Evolutionary conservation across 1,284 basidiomycete species (phyloP).

Genomic region (Cystobasidium pallidum): DNA sequence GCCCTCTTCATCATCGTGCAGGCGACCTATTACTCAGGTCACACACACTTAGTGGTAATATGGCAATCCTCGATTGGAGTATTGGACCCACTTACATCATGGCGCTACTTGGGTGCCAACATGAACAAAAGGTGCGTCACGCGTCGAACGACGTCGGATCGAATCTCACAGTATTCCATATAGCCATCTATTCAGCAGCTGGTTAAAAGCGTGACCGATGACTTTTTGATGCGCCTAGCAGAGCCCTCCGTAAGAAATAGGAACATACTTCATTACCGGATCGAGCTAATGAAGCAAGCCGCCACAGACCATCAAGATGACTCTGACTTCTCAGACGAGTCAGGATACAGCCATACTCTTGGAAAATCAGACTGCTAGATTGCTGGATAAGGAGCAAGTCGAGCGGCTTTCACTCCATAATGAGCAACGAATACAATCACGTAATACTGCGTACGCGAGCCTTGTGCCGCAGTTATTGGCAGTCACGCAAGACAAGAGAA

Average conservation of each 20-base stretch:
- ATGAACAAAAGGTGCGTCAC: constrained; percentile 77
- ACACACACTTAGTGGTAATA: constrained; percentile 49
- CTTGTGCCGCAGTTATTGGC: constrained; percentile 67
- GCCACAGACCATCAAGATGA: constrained; percentile 40
- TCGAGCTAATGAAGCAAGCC: neutral
- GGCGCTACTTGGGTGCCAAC: constrained; percentile 79
- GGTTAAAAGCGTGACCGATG: constrained; percentile 71
- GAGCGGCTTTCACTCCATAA: constrained; percentile 26
- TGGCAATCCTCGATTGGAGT: constrained; percentile 65
- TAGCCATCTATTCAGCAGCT: constrained; percentile 87
- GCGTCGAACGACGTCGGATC: neutral
- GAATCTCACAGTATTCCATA: constrained; percentile 54
- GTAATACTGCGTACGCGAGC: constrained; percentile 56
- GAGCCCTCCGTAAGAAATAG: constrained; percentile 52
- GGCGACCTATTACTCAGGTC: constrained; percentile 12
- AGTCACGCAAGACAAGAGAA: constrained; percentile 68
- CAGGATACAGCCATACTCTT: constrained; percentile 4
- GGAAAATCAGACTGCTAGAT: neutral
- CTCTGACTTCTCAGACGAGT: constrained; percentile 7
- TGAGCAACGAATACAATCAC: constrained; percentile 25
- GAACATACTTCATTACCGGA: neutral
- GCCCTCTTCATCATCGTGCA: constrained; percentile 46
- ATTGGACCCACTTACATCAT: constrained; percentile 69
- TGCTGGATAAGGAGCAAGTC: neutral
- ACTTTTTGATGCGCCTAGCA: constrained; percentile 59